A percentile compares a stretch with the other conserved stretches of the same genome.
Evolutionary conservation across 2,329 filamentous ascomycete genomes (phyloP).

Genomic region (Ophiostoma himal-ulmi): DNA sequence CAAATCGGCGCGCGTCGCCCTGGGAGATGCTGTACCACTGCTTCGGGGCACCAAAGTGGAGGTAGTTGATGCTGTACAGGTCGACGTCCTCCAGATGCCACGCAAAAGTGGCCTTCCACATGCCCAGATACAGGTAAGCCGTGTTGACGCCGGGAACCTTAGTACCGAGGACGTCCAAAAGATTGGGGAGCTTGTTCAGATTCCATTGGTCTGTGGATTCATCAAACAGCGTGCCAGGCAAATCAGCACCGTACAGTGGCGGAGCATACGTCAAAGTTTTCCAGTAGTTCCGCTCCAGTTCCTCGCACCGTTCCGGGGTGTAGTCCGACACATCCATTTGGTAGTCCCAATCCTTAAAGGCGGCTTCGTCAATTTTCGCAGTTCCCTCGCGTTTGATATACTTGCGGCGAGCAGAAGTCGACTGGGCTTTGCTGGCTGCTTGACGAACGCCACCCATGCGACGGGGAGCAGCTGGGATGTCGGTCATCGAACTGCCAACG

Average conservation of each 20-base stretch:
- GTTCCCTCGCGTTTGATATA: constrained; percentile 74
- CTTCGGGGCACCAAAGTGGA: constrained; percentile 96
- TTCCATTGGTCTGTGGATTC: constrained; percentile 85
- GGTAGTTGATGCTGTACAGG: constrained; percentile 99
- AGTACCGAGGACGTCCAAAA: constrained; percentile 87
- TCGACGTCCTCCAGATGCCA: constrained; percentile 99
- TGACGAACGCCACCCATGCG: constrained; percentile 47
- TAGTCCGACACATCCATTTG: constrained; percentile 82
- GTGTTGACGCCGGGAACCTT: constrained; percentile 98
- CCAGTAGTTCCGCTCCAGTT: constrained; percentile 94
- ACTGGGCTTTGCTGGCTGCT: constrained; percentile 57
- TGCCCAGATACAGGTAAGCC: constrained; percentile 92
- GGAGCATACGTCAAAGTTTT: constrained; percentile 93
- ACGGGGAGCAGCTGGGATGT: constrained; percentile 32
- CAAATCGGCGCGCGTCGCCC: constrained; percentile 85
- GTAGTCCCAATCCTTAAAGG: constrained; percentile 89
- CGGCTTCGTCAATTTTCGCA: constrained; percentile 78
- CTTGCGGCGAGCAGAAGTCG: constrained; percentile 79
- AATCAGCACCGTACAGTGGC: constrained; percentile 91
- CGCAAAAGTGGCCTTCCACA: constrained; percentile 99
- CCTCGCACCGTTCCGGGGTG: constrained; percentile 84
- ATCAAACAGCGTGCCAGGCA: constrained; percentile 91
- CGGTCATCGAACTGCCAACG: constrained; percentile 18
- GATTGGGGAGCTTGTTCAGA: constrained; percentile 85
- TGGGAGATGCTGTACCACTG: constrained; percentile 99